Base-by-base conservation (phyloP, 2,329 filamentous ascomycete species). In the Cladosporium sp. region DNA sequence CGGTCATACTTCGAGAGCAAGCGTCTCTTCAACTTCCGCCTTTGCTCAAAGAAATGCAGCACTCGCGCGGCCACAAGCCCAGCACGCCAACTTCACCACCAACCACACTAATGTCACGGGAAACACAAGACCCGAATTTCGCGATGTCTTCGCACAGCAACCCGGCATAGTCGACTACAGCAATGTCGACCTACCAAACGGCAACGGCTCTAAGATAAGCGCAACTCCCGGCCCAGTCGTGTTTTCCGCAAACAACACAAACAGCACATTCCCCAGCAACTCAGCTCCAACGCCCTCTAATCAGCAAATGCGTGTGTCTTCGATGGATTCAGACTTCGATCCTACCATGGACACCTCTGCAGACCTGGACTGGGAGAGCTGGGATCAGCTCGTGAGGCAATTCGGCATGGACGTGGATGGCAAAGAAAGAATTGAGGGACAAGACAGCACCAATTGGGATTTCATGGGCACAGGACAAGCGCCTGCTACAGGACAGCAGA, bases 311-410 rank as follows among this genome's bases (percentile, higher is more conserved):
- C 52, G 52, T 9, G 34, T 55, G 1, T 13, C 52, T 24, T 55
- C 52, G 2, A 55, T 70, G 15, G 66, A 70, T 19, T 62, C 64
- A 1, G 55, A 59, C 12, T 59, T 65, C 58, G 37, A 60, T 61
- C 19, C 62, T 47, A 59, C 70, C 15, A 68, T 75, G 61, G 74
- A 75, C 20, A 70, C 71, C 5, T 71, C 69, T 1, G 70, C 67
- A 12, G 74, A 71, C 34, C 57, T 79, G 61, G 74, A 79, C 51
- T 80, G 78, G 78, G 71, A 76, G 39, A 73, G 70, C 36, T 80
- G 76, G 75, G 77, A 79, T 44, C 74, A 78, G 61, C 69, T 80
- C 58, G 76, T 79, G 2, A 66, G 67, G 24, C 73, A 79, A 56
- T 79, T 76, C 57, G 76, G 74, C 6, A 73, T 75, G 63, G 74